Evolutionary conservation across 2,329 filamentous ascomycete genomes (phyloP), one percentile per base, ranked within the genome.

Genomic region (Xylariaceae sp.): DNA sequence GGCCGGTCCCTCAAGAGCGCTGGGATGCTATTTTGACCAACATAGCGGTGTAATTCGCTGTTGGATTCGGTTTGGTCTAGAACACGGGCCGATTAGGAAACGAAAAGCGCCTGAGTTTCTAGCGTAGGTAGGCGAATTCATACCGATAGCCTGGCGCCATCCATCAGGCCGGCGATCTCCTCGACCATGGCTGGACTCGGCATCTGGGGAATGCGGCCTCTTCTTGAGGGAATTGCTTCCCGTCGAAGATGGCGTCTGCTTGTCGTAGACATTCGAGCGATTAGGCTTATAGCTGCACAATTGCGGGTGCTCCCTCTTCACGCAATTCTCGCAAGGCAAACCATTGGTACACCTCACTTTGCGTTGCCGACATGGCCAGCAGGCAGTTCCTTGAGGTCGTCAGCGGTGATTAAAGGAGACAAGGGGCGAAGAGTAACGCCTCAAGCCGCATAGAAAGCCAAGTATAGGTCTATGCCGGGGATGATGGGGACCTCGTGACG

Each of bases 271-370:
- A 53, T 70, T 67, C 6, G 74, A 71, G 27, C 77, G 72, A 66
- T 85, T 86, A 11, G 83, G 83, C 65, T 85, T 85, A 71, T 86
- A 86, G 31, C 81, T 85, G 66, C 83, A 86, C 49, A 86, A 73
- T 68, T 80, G 76, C 2, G 82, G 76, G 62, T 86, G 83, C 56
- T 86, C 82, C 52, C 83, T 73, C 72, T 85, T 85, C 64, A 84
- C 77, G 64, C 83, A 86, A 66, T 86, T 86, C 65, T 86, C 82
- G 68, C 83, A 86, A 0, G 83, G 83, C 64, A 84, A 78, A 67
- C 85, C 82, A 68, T 85, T 86, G 71, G 86, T 83, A 67, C 83
- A 86, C 71, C 86, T 86, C 41, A 86, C 83, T 70, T 86, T 86
- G 60, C 83, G 77, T 68, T 86, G 83, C 45, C 83, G 76, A 65